These are phyloP conservation scores for Hymenoscyphus scutula DNA, from an alignment of 2,329 filamentous ascomycete genomes.

Conservation along the genomic window DNA sequence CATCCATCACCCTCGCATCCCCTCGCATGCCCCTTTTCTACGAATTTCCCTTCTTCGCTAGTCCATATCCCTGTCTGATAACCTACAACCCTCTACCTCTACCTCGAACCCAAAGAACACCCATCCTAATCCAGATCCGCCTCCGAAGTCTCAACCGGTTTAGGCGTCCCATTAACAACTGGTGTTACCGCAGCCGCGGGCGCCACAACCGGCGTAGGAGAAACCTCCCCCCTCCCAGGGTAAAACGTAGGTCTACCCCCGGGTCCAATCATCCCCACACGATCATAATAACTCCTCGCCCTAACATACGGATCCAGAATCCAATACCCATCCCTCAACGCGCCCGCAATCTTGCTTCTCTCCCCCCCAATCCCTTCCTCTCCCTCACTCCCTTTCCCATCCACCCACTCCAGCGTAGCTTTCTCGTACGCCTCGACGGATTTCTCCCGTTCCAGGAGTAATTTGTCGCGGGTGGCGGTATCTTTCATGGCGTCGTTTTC, in stretches of 20 bases:
- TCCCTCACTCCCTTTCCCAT: conserved; percentile 38
- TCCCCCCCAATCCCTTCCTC: conserved; percentile 50
- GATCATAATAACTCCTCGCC: conserved; percentile 81
- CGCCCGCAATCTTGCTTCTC: conserved; percentile 59
- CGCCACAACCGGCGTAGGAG: neutral
- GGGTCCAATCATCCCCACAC: conserved; percentile 66
- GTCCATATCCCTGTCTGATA: neutral
- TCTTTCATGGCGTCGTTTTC: conserved; percentile 79
- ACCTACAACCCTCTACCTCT: no score
- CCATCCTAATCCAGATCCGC: conserved; percentile 35
- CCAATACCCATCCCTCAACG: conserved; percentile 80
- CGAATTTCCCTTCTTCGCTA: neutral
- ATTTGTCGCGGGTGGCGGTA: conserved; percentile 56
- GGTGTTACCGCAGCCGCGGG: conserved; percentile 10
- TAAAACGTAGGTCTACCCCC: conserved; percentile 74
- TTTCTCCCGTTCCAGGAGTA: conserved; percentile 61
- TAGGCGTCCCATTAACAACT: conserved; percentile 16
- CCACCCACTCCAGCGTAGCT: conserved; percentile 74
- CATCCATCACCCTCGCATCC: no score
- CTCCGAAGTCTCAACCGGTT: conserved; percentile 27
- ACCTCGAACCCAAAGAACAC: no score
- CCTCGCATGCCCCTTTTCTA: no score
- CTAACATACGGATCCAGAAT: conserved; percentile 81
- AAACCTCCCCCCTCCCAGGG: conserved; percentile 34
- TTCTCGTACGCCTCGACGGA: conserved; percentile 74